Percentiles rank a stretch among this genome's conserved stretches.
Evolutionary conservation across 345 rosid genomes (phyloP).

Genomic region (Melastoma malabathricum): DNA sequence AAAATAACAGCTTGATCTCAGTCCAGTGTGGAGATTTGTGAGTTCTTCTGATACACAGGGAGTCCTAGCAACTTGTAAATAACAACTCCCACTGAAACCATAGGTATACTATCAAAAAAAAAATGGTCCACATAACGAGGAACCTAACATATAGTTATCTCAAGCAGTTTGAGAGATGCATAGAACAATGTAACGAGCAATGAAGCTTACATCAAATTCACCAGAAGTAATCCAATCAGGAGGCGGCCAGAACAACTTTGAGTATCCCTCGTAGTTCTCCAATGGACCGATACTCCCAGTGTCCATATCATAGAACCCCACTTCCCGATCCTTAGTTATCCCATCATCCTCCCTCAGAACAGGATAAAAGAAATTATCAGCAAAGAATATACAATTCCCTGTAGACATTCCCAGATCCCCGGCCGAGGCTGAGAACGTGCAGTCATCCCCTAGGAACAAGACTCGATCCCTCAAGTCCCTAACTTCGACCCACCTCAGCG

Average conservation of each 20-base stretch:
- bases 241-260: slow-evolving; percentile 82
- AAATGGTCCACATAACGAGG: too few relatives aligned
- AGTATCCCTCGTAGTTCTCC: slow-evolving; percentile 27
- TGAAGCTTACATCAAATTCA: slow-evolving; percentile 32
- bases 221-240: slow-evolving; percentile 48
- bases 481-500: slow-evolving; percentile 43
- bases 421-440: slow-evolving; percentile 46
- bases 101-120: too few relatives aligned
- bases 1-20: too few relatives aligned
- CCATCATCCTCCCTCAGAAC: slow-evolving; percentile 23
- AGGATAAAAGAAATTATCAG: slow-evolving; percentile 32
- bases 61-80: too few relatives aligned
- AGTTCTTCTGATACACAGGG: too few relatives aligned
- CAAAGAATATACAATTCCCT: slow-evolving; percentile 56
- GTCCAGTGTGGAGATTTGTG: too few relatives aligned
- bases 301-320: slow-evolving; percentile 58
- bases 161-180: too few relatives aligned
- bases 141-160: too few relatives aligned
- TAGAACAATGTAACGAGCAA: background rate
- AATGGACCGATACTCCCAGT: slow-evolving; percentile 37
- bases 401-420: slow-evolving; percentile 29
- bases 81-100: too few relatives aligned
- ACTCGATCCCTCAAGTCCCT: slow-evolving; percentile 36
- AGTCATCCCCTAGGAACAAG: slow-evolving; percentile 85
- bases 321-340: slow-evolving; percentile 19